phyloP scores from a whole-genome alignment of 805 yeast species.

The Yamadazyma paraphyllophila region DNA sequence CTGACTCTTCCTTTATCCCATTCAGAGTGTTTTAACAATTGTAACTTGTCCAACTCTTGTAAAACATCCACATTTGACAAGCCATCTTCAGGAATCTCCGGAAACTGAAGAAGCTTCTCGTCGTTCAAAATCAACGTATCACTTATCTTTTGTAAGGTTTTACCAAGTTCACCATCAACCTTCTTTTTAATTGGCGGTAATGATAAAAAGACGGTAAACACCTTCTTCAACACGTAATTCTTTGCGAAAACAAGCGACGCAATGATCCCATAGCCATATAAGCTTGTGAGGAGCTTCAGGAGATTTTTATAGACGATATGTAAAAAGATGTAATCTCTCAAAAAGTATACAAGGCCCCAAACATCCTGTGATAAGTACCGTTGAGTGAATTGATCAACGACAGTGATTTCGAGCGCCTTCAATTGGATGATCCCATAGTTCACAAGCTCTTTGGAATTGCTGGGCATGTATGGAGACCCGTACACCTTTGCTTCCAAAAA shows the following conservation, averaged over 20 bases:
- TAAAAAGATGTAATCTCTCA: constrained; percentile 23
- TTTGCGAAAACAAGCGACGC: constrained; percentile 23
- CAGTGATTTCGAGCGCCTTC: background rate
- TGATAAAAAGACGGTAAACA: constrained; percentile 32
- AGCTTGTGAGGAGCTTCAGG: constrained; percentile 1
- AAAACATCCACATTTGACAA: constrained; percentile 46
- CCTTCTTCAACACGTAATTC: constrained; percentile 11
- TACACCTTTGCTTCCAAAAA: constrained; percentile 14
- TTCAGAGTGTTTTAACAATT: constrained; percentile 58
- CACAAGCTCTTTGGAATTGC: constrained; percentile 16
- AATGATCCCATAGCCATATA: constrained; percentile 40
- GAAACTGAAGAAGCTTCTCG: constrained; percentile 42
- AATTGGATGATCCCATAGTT: constrained; percentile 6
- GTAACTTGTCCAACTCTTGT: constrained; percentile 49
- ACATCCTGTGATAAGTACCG: constrained; percentile 6
- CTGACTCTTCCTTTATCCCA: constrained; percentile 87
- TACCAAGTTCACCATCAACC: constrained; percentile 59
- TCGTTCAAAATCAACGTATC: constrained; percentile 56
- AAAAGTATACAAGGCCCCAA: constrained; percentile 14
- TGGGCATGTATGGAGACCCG: constrained; percentile 25
- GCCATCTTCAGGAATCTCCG: constrained; percentile 60
- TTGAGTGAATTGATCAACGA: background rate
- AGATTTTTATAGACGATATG: constrained; percentile 13
- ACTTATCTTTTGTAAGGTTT: constrained; percentile 51
- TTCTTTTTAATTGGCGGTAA: constrained; percentile 55